Base-by-base conservation (phyloP, 805 yeast species). In the Naumovozyma dairenensis region DNA sequence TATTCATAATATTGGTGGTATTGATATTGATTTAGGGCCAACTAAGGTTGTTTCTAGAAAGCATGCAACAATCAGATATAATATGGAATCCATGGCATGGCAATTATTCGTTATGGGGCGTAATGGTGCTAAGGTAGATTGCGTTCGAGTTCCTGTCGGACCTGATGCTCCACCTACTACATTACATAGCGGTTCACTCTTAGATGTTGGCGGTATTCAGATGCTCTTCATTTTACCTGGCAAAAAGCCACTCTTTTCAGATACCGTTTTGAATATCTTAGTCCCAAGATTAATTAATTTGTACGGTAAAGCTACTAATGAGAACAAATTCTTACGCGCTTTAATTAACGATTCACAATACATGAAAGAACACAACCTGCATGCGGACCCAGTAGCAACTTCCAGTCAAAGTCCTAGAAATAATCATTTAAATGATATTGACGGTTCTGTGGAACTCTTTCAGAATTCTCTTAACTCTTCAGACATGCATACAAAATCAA, bases 151-250 rank as follows among this genome's bases (percentile, higher is more conserved):
- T 1, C 49, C 56, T 14, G 52, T 68, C 19, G 79, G 77, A 6
- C 60, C 67, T 5, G 46, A 59, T 26, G 57, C 62, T 5, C 44
- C 62, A 8, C 65, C 74, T 5, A 67, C 76, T 10, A 68, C 75
- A 6, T 67, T 92, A 36, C 69, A 70, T 33, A 78, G 92, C 2
- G 98, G 98, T 13, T 80, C 86, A 29, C 76, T 92, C 10, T 61
- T 92, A 38, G 98, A 92, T 49, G 77, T 92, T 29, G 97, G 97
- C 8, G 96, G 96, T 5, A 84, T 94, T 8, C 97, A 92, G 59
- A 92, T 92, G 97, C 87, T 92, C 93, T 89, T 92, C 53, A 86
- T 89, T 22, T 64, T 89, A 43, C 97, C 97, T 2, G 96, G 86
- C 53, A 74, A 83, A 2, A 72, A 74, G 8, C 94, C 96, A 3